Base-by-base conservation (phyloP, 352 stramenopile genomes). In the Achlya hypogyna region DNA sequence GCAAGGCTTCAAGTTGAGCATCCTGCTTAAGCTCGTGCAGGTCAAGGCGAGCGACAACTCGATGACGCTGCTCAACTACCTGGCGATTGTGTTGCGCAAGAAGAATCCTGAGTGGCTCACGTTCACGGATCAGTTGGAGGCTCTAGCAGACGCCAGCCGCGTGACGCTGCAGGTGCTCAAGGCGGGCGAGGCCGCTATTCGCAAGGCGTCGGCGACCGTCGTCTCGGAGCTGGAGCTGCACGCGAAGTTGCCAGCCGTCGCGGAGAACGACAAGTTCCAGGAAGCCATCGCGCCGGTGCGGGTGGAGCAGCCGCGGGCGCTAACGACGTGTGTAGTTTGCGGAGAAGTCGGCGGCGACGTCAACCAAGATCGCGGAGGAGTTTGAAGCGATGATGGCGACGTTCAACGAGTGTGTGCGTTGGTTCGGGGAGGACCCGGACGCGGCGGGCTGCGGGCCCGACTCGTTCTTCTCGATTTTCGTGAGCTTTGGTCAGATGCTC, bases 1-100 rank as follows among this genome's bases (percentile, higher is more conserved):
- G 14, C 91, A 88, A 66, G 90, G 89, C 1, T 97, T 97, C 75
- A 82, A 83, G 12, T 66, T 97, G 42, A 93, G 76, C 52, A 92
- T 92, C 60, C 65, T 97, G 51, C 74, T 86, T 28, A 97, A 97
- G 75, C 73, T 97, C 25, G 85, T 87, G 69, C 84, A 92, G 25
- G 87, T 96, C 9, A 93, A 93, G 63, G 84, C 84, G 6, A 78
- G 71, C 27, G 82, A 91, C 58, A 93, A 93, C 67, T 89, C 81
- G 27, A 89, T 87, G 49, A 93, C 84, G 28, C 62, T 93, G 66
- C 72, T 93, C 9, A 89, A 93, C 69, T 90, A 91, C 62, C 73
- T 91, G 20, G 84, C 83, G 12, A 79, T 85, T 58, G 64, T 91
- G 16, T 65, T 93, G 51, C 81, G 83, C 2, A 76, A 75, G 3